phyloP scores from a whole-genome alignment of 2,329 filamentous ascomycete species.

The Monosporascus sp. region DNA sequence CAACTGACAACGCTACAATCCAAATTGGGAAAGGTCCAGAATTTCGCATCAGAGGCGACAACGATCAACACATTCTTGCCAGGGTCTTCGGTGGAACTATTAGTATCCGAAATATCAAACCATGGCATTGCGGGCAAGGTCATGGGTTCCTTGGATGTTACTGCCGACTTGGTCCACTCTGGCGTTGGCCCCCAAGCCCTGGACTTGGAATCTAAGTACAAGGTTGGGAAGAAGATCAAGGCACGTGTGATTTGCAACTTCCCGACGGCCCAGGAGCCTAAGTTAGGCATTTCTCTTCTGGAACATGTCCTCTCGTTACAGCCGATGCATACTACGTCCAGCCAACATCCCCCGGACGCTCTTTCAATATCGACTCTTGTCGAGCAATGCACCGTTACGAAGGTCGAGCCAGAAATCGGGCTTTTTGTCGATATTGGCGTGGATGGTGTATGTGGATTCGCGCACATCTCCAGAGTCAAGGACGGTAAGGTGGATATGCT shows the following conservation, averaged over 20 bases:
- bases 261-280: conserved; percentile 70
- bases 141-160: conserved; percentile 86
- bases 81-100: conserved; percentile 80
- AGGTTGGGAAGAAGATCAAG: conserved; percentile 77
- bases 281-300: conserved; percentile 81
- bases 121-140: conserved; percentile 84
- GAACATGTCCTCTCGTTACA: conserved; percentile 72
- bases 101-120: conserved; percentile 69
- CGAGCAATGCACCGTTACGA: conserved; percentile 71
- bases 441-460: conserved; percentile 71
- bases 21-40: conserved; percentile 62
- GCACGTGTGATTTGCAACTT: conserved; percentile 86
- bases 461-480: conserved; percentile 88
- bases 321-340: conserved; percentile 35
- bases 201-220: conserved; percentile 72
- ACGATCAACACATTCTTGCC: conserved; percentile 88
- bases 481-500: conserved; percentile 85
- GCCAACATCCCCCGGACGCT: conserved; percentile 47
- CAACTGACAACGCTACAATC: conserved; percentile 75
- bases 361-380: conserved; percentile 71
- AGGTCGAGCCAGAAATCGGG: conserved; percentile 75
- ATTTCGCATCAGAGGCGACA: conserved; percentile 68
- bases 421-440: conserved; percentile 72
- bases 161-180: conserved; percentile 85
- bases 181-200: conserved; percentile 64